These are phyloP conservation scores for Sclerotinia spermophila DNA, from an alignment of 2,329 filamentous ascomycete species.

Conservation along the genomic window DNA sequence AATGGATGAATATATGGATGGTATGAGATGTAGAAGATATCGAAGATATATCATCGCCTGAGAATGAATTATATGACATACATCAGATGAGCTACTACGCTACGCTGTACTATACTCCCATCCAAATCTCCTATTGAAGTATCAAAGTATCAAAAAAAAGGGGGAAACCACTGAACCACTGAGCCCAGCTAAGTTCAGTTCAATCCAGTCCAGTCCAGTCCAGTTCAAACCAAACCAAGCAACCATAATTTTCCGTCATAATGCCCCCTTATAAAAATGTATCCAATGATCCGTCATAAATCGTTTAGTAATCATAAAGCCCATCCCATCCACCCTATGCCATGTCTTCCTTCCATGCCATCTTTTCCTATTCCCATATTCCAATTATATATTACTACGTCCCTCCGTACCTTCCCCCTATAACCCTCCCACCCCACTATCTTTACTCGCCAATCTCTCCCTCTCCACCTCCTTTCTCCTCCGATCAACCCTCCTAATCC, in stretches of 20 bases:
- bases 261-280: background rate
- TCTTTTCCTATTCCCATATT: background rate
- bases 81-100: too few species aligned
- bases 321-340: background rate
- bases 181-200: too few species aligned
- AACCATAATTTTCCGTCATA: background rate
- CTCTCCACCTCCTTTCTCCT: slow-evolving; percentile 20
- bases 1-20: too few species aligned
- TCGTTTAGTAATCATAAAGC: background rate
- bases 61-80: too few species aligned
- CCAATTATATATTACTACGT: background rate
- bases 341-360: background rate
- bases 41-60: too few species aligned
- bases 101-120: too few species aligned
- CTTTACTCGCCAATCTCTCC: slow-evolving; percentile 13
- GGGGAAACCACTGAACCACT: too few species aligned
- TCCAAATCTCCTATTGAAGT: too few species aligned
- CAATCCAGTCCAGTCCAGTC: background rate
- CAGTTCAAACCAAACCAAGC: background rate
- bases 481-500: slow-evolving; percentile 25
- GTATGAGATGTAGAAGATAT: too few species aligned
- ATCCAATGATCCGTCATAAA: slow-evolving; percentile 1
- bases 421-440: slow-evolving; percentile 7
- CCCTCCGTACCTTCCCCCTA: background rate
- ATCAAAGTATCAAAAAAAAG: too few species aligned